Evolutionary conservation across 345 rosid species (phyloP).

Genomic region (Erysimum cheiranthoides): DNA sequence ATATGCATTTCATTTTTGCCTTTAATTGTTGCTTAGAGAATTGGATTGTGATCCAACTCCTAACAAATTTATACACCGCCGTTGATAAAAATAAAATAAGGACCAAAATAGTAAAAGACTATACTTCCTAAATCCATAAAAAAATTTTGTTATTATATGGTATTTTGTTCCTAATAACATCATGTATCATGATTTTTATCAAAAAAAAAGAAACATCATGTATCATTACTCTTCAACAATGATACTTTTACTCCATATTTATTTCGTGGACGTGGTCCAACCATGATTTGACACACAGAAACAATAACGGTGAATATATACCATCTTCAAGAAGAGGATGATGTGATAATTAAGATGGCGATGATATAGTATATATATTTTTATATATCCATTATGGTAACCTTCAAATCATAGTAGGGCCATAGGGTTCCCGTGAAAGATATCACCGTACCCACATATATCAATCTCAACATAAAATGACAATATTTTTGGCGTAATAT

Average conservation of each 20-base stretch:
- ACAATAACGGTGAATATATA: constrained; percentile 34
- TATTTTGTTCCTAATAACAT: not conserved
- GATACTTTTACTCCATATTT: constrained; percentile 7
- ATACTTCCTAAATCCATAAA: not conserved
- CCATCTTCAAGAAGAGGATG: constrained; percentile 29
- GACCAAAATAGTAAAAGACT: too few relatives aligned
- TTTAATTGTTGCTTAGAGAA: too few relatives aligned
- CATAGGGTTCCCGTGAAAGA: constrained; percentile 45
- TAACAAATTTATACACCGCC: too few relatives aligned
- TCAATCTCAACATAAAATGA: constrained; percentile 32
- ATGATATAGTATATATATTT: constrained; percentile 32
- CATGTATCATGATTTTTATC: not conserved
- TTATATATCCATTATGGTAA: constrained; percentile 26
- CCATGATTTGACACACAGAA: constrained; percentile 36
- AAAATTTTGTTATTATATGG: not conserved
- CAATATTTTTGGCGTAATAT: constrained; percentile 36
- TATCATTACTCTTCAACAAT: not conserved
- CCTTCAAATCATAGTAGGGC: constrained; percentile 48
- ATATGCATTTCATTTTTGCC: too few relatives aligned
- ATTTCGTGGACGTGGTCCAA: constrained; percentile 29
- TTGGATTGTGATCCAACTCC: too few relatives aligned
- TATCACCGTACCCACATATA: constrained; percentile 45
- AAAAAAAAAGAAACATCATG: not conserved
- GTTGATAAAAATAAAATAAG: too few relatives aligned
- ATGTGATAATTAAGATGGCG: constrained; percentile 26